phyloP scores from a whole-genome alignment of 2,329 filamentous ascomycete genomes.

The Orbilia javanica region DNA sequence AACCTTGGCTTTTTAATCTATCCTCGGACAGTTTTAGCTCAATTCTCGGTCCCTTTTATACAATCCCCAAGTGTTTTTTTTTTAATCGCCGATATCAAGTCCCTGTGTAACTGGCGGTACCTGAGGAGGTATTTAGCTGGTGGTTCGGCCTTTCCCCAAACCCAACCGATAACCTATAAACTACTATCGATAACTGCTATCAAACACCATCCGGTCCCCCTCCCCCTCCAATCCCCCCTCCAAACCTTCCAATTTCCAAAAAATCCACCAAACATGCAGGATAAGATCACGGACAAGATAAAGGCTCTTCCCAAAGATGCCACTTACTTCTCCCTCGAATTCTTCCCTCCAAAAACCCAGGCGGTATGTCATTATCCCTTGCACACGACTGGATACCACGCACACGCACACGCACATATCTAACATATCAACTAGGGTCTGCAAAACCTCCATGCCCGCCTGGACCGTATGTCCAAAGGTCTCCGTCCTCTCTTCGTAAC shows the following conservation, averaged over 20 bases:
- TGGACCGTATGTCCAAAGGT: constrained; percentile 93
- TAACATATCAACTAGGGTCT: constrained; percentile 78
- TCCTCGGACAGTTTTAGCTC: no score
- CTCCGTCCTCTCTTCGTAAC: constrained; percentile 94
- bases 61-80: not conserved
- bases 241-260: not conserved
- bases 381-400: no score
- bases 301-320: constrained; percentile 52
- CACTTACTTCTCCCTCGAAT: constrained; percentile 94
- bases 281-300: constrained; percentile 51
- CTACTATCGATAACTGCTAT: no score
- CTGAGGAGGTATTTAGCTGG: no score
- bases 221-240: not conserved
- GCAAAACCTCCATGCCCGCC: constrained; percentile 89
- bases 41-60: no score
- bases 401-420: no score
- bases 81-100: not conserved
- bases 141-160: no score
- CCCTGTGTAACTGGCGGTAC: no score
- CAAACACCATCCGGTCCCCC: not conserved
- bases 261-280: constrained; percentile 42
- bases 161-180: no score
- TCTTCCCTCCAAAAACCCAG: constrained; percentile 97
- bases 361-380: constrained; percentile 71
- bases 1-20: no score